Percentiles rank a stretch among this genome's conserved stretches.
phyloP scores from a whole-genome alignment of 176 grass and related monocot species.

The Guadua angustifolia region DNA sequence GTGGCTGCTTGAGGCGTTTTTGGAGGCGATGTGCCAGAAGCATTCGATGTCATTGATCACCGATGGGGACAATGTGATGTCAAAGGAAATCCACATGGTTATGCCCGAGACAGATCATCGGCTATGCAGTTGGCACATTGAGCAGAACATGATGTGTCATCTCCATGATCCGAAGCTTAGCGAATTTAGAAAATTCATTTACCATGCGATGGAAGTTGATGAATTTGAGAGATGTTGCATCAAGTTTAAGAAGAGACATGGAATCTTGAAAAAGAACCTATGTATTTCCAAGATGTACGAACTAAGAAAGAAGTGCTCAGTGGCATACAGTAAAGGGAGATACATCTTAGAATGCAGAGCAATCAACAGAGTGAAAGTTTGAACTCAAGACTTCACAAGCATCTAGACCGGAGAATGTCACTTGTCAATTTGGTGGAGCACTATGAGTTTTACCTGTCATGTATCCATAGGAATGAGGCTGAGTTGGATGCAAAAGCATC shows the following conservation, averaged over 20 bases:
- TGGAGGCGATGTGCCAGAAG: no score
- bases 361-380: conserved; percentile 35
- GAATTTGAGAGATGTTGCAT: no score
- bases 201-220: no score
- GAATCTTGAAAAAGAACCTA: not conserved
- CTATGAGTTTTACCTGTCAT: conserved; percentile 19
- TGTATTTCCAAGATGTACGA: conserved; percentile 36
- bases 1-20: no score
- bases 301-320: conserved; percentile 24
- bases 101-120: no score
- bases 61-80: no score
- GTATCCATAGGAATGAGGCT: conserved; percentile 25
- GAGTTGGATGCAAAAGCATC: conserved; percentile 20
- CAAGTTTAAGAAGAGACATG: not conserved
- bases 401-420: conserved; percentile 27
- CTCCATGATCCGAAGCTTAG: no score
- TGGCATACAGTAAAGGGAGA: conserved; percentile 30
- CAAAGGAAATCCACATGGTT: no score
- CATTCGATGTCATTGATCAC: no score
- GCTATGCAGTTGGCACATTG: no score
- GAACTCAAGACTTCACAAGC: conserved; percentile 6
- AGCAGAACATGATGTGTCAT: no score
- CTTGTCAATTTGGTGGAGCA: conserved; percentile 37
- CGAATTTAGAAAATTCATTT: no score
- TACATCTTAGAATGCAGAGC: conserved; percentile 34